A percentile compares a stretch with the other conserved stretches of the same genome.
Evolutionary conservation across 176 grass and related monocot species (phyloP).

Genomic region (Typha latifolia): DNA sequence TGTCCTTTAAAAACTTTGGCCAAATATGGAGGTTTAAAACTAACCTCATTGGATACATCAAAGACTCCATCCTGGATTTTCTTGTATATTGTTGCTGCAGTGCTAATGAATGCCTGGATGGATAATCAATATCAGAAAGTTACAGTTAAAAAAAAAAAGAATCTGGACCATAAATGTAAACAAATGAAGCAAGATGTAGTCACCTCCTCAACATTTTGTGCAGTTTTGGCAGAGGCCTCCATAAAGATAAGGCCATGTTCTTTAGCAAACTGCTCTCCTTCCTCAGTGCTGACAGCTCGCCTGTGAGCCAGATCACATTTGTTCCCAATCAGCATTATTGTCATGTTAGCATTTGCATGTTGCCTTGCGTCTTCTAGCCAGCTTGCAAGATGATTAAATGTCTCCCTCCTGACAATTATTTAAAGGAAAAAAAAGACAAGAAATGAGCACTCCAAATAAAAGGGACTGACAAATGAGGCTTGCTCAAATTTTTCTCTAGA

Average conservation of each 20-base stretch:
- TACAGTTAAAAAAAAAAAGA: neutral
- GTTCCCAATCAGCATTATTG: slow-evolving; percentile 70
- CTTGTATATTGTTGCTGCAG: slow-evolving; percentile 65
- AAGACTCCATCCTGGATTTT: slow-evolving; percentile 78
- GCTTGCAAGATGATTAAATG: slow-evolving; percentile 72
- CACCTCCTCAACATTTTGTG: slow-evolving; percentile 68
- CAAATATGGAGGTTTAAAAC: neutral
- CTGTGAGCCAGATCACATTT: slow-evolving; percentile 64
- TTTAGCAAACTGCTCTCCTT: slow-evolving; percentile 71
- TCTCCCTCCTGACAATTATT: slow-evolving; percentile 46
- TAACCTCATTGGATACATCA: slow-evolving; percentile 73
- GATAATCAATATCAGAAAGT: neutral
- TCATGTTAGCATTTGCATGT: slow-evolving; percentile 68
- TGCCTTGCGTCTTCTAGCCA: slow-evolving; percentile 78
- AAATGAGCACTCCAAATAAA: no score
- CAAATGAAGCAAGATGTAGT: neutral
- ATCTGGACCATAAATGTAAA: neutral
- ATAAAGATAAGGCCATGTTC: slow-evolving; percentile 71
- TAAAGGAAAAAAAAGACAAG: neutral
- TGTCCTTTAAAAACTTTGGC: no score
- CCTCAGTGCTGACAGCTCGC: slow-evolving; percentile 58
- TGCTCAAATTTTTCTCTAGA: neutral
- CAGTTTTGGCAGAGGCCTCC: slow-evolving; percentile 72
- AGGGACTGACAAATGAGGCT: neutral
- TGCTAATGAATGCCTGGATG: slow-evolving; percentile 52